Conservation (phyloP, 2,329 filamentous ascomycete genomes). For the Penicillium brevicompactum region DNA sequence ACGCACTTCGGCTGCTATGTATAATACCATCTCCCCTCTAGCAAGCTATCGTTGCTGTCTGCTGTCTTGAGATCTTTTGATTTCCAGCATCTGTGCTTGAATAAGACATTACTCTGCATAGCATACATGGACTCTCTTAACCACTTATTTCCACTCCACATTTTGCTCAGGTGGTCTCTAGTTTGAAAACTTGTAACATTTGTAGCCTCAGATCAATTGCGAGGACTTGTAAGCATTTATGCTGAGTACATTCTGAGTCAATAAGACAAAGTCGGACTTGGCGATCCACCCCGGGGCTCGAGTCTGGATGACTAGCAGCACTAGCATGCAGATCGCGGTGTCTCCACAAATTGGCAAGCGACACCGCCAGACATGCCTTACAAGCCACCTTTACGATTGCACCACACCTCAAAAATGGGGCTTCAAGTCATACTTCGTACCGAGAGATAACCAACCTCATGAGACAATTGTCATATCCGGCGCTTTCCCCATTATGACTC, state of each 20-base stretch:
- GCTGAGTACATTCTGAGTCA: not conserved
- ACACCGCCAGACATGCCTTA: not conserved
- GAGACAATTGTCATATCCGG: not conserved
- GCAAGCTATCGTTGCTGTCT: not conserved
- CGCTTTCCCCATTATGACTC: not conserved
- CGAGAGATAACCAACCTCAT: too few relatives aligned
- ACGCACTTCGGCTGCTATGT: slow-evolving; percentile 10
- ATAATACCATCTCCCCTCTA: slow-evolving; percentile 16
- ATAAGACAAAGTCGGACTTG: not conserved
- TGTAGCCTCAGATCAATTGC: not conserved
- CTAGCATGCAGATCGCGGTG: not conserved
- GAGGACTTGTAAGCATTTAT: not conserved
- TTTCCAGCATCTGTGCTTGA: slow-evolving; percentile 12
- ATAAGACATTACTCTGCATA: slow-evolving; percentile 8
- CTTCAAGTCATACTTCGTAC: too few relatives aligned
- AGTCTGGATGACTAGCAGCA: not conserved
- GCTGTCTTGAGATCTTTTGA: slow-evolving; percentile 1
- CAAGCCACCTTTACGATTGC: not conserved
- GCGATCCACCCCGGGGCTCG: not conserved
- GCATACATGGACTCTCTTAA: slow-evolving; percentile 10
- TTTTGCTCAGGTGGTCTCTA: too few relatives aligned
- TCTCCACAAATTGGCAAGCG: slow-evolving; percentile 3
- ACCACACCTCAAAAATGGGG: too few relatives aligned
- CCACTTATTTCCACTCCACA: not conserved
- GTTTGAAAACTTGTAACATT: too few relatives aligned